Base-by-base conservation (phyloP, 2,329 filamentous ascomycete species). In the Phyllosticta ampelicida region DNA sequence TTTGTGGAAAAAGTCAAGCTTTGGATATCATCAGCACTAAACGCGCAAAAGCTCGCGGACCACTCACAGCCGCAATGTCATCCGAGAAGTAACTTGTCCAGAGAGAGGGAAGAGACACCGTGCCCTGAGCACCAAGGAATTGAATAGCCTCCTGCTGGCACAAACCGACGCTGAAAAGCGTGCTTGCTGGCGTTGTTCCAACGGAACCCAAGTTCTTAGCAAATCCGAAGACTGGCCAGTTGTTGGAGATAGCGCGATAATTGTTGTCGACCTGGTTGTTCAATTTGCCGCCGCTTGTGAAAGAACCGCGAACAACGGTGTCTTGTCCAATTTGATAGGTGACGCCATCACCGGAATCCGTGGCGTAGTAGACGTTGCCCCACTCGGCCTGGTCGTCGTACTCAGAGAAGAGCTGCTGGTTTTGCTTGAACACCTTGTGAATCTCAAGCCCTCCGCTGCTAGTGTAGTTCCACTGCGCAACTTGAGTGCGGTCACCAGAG, bases 401-500 rank as follows among this genome's bases (percentile, higher is more conserved):
- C 61, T 81, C 77, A 1, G 71, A 74, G 62, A 80, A 81, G 3
- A 70, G 65, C 16, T 75, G 66, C 56, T 78, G 78, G 11, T 71
- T 70, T 61, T 78, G 75, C 56, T 75, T 75, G 64, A 73, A 75
- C 13, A 77, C 68, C 56, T 79, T 79, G 72, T 89, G 86, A 65
- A 86, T 89, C 5, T 78, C 76, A 44, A 89, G 56, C 48, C 63
- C 62, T 53, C 66, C 64, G 28, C 64, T 64, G 5, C 63, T 68
- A 11, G 68, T 78, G 61, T 80, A 80, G 52, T 83, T 78, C 87
- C 87, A 90, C 63, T 84, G 70, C 48, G 85, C 80, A 44, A 78
- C 66, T 3, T 80, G 73, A 23, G 63, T 70, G 6, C 73, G 71
- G 65, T 90, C 80, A 20, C 86, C 85, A 13, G 85, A 85, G 2